phyloP scores from a whole-genome alignment of 2,329 filamentous ascomycete species.

The Alternaria ethzedia region DNA sequence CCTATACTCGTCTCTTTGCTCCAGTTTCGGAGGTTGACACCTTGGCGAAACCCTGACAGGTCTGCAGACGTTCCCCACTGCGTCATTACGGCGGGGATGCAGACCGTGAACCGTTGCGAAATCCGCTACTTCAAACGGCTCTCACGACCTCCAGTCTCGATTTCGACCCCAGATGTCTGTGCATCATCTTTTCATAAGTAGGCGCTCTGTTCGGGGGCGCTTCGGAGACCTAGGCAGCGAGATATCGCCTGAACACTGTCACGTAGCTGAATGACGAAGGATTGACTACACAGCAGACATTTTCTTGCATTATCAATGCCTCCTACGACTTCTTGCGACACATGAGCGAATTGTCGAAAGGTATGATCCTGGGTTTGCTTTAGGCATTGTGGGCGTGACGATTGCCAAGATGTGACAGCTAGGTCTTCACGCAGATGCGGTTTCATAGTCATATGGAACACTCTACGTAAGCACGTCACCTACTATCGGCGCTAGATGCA shows the following conservation, averaged over 20 bases:
- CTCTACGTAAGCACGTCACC: constrained; percentile 20
- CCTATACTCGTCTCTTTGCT: background rate
- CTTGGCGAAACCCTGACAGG: constrained; percentile 1
- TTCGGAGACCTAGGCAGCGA: background rate
- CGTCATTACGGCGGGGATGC: background rate
- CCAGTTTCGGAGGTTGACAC: background rate
- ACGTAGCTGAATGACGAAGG: background rate
- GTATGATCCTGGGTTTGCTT: background rate
- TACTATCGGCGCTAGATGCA: constrained; percentile 18
- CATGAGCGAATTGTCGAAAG: background rate
- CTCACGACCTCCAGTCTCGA: background rate
- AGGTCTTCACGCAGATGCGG: constrained; percentile 32
- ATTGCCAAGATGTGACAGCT: constrained; percentile 29
- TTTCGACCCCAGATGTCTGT: background rate
- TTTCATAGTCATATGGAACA: constrained; percentile 35
- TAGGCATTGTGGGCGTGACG: constrained; percentile 20
- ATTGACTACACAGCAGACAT: background rate
- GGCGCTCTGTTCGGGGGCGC: background rate
- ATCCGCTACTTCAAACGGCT: background rate
- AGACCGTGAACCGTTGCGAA: background rate
- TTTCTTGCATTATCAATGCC: background rate
- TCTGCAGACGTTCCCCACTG: background rate
- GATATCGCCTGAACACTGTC: background rate
- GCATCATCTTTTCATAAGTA: background rate
- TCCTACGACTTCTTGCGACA: background rate